A percentile compares a stretch with the other conserved stretches of the same genome.
phyloP scores from a whole-genome alignment of 352 stramenopile genomes.

The Phytophthora podocarpi region DNA sequence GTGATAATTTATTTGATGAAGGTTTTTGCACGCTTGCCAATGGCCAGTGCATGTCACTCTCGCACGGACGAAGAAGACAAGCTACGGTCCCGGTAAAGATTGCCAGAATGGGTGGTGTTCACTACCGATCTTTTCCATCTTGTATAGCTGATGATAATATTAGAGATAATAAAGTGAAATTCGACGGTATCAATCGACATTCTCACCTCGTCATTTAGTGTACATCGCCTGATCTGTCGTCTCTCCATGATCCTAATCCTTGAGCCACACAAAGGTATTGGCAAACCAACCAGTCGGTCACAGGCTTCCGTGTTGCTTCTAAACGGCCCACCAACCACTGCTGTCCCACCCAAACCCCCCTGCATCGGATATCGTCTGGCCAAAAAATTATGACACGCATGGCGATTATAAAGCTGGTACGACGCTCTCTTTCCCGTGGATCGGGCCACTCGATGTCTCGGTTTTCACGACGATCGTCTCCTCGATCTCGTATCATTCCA shows the following conservation, averaged over 20 bases:
- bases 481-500: background rate
- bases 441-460: no score
- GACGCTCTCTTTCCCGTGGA: conserved; percentile 7
- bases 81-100: background rate
- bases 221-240: background rate
- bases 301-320: background rate
- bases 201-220: conserved; percentile 4
- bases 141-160: conserved; percentile 27
- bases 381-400: background rate
- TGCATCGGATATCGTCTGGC: background rate
- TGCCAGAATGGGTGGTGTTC: conserved; percentile 24
- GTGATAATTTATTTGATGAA: conserved; percentile 13
- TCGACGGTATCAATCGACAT: conserved; percentile 1
- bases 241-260: background rate
- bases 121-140: conserved; percentile 17
- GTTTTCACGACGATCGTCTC: background rate
- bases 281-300: background rate
- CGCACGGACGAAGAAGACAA: background rate
- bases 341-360: no score
- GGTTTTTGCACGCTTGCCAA: background rate
- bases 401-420: background rate
- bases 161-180: no score
- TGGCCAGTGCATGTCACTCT: conserved; percentile 1
- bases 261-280: background rate
- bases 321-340: background rate